Percentiles rank a stretch among this genome's conserved stretches.
These are phyloP conservation scores for Breynia disticha DNA, from an alignment of 441 rosid species.

Conservation along the genomic window DNA sequence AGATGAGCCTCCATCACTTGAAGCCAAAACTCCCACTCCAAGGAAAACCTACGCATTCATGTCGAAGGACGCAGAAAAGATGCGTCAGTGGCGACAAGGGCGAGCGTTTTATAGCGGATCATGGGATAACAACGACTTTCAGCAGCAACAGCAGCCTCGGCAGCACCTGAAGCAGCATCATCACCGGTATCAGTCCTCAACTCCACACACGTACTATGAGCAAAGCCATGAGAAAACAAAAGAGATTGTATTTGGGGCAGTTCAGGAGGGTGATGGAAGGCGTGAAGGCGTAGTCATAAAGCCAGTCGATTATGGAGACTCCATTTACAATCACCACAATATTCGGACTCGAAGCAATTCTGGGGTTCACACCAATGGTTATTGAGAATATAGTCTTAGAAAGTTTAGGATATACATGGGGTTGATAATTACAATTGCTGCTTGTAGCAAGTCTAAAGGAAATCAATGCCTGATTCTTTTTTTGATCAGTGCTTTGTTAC, in stretches of 20 bases:
- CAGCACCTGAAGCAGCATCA: constrained; percentile 49
- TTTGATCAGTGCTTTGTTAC: too few relatives aligned
- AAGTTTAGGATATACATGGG: constrained; percentile 14
- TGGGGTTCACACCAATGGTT: constrained; percentile 34
- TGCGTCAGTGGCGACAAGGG: constrained; percentile 80
- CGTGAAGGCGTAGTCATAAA: constrained; percentile 29
- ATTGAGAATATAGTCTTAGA: constrained; percentile 31
- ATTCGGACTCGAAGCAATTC: constrained; percentile 35
- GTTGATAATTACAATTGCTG: not conserved
- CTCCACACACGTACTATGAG: constrained; percentile 69
- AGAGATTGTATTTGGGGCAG: constrained; percentile 81
- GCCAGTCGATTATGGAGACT: constrained; percentile 49
- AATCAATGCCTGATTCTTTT: too few relatives aligned
- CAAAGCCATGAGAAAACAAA: constrained; percentile 63
- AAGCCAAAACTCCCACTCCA: constrained; percentile 74
- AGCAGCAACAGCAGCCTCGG: constrained; percentile 34
- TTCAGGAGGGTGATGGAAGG: constrained; percentile 56
- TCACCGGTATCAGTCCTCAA: constrained; percentile 56
- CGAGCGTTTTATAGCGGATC: constrained; percentile 52
- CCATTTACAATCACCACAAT: constrained; percentile 36
- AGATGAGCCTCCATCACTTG: constrained; percentile 81
- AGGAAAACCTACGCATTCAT: constrained; percentile 81
- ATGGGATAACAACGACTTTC: constrained; percentile 55
- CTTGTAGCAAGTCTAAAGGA: too few relatives aligned
- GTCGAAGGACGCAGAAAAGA: constrained; percentile 86